Base-by-base conservation (phyloP, 2,329 filamentous ascomycete species). In the Cadophora gregata region DNA sequence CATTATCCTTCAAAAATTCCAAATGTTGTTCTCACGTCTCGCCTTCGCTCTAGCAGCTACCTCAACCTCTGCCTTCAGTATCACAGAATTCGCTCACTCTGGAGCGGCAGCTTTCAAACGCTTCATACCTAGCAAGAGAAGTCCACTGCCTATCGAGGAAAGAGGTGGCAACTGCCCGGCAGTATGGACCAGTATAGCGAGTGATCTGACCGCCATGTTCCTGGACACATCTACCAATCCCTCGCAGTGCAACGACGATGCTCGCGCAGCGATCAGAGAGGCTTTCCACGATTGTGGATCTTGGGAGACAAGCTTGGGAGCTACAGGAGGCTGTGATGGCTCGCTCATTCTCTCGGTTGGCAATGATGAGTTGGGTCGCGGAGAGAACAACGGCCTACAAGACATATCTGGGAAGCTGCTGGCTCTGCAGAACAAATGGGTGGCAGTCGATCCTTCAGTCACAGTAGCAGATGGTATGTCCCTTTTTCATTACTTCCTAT, bases 251-350 rank as follows among this genome's bases (percentile, higher is more conserved):
- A 81, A 79, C 55, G 74, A 76, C 12, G 66, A 78, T 19, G 81
- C 80, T 0, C 79, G 81, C n/a, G 79, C 75, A 4, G 81, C 81
- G 21, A 80, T 84, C 66, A 79, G 82, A 19, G 75, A 80, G 6
- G 80, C 81, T 10, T 84, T 84, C 73, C 82, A 84, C 71, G 82
- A 84, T 66, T 80, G 81, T 1, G 81, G 75, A 16, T 78, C 77
- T 4, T 83, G 80, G 81, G 77, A 78, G 65, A 76, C 74, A 69
- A 66, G 47, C 14, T 73, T 70, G 60, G 70, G 70, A 19, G 77
- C 75, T 21, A 31, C 31, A 62, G 81, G 81, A 25, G 82, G 82
- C 12, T 82, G 81, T 0, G 82, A 84, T 66, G 82, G 82, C 6
- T 82, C 80, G 12, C 73, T 84, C 16, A 73, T 83, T 21, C 76